These are phyloP conservation scores for Bullera alba DNA, from an alignment of 768 basidiomycete species.

Conservation along the genomic window DNA sequence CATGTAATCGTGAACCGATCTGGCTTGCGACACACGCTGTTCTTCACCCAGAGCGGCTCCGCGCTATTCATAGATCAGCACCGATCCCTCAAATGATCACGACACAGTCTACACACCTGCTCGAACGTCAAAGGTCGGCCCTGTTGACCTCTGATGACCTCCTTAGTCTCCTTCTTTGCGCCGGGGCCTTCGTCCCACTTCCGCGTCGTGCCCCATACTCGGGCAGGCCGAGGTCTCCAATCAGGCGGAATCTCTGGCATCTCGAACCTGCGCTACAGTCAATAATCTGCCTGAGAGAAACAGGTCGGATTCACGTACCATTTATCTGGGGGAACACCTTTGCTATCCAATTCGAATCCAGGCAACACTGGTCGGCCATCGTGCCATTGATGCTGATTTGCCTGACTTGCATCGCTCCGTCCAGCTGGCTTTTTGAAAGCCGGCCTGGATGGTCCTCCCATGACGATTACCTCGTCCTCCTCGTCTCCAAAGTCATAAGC, in stretches of 20 bases:
- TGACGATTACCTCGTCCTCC: slow-evolving; percentile 54
- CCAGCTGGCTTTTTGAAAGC: neutral
- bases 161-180: slow-evolving; percentile 23
- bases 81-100: neutral
- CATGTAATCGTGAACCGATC: slow-evolving; percentile 87
- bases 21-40: slow-evolving; percentile 50
- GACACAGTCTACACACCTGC: slow-evolving; percentile 56
- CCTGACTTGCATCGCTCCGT: neutral
- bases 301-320: slow-evolving; percentile 28
- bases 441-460: slow-evolving; percentile 20
- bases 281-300: neutral
- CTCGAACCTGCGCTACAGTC: slow-evolving; percentile 58
- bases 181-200: slow-evolving; percentile 38
- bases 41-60: slow-evolving; percentile 77
- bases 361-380: slow-evolving; percentile 67
- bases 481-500: slow-evolving; percentile 52
- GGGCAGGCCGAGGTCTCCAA: slow-evolving; percentile 76
- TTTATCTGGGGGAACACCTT: slow-evolving; percentile 41
- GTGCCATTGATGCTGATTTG: slow-evolving; percentile 52
- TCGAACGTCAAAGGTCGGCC: slow-evolving; percentile 65
- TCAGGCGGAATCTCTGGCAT: slow-evolving; percentile 71
- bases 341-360: slow-evolving; percentile 63
- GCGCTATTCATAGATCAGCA: slow-evolving; percentile 52
- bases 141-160: slow-evolving; percentile 24
- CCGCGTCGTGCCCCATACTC: slow-evolving; percentile 57